phyloP scores from a whole-genome alignment of 1,139 yeast species.

The Suhomyces chickasaworum region DNA sequence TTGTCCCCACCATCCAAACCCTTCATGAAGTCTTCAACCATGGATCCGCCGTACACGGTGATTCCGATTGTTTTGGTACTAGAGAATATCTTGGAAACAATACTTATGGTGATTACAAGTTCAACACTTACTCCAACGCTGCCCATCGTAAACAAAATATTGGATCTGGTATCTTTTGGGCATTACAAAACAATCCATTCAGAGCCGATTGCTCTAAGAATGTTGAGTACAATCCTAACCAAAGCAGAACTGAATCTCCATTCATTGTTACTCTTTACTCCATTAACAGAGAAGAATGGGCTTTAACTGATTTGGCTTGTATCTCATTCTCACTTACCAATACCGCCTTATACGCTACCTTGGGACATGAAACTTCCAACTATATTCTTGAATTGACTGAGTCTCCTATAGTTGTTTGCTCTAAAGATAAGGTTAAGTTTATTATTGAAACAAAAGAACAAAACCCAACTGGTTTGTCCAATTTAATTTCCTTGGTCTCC shows the following conservation, averaged over 20 bases:
- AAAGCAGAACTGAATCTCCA: slow-evolving; percentile 29
- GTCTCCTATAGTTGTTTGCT: slow-evolving; percentile 55
- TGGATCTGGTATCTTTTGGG: slow-evolving; percentile 65
- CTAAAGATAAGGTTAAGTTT: slow-evolving; percentile 48
- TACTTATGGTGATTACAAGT: slow-evolving; percentile 50
- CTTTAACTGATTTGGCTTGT: slow-evolving; percentile 60
- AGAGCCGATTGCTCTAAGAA: slow-evolving; percentile 32
- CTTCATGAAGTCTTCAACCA: slow-evolving; percentile 51
- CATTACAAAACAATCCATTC: slow-evolving; percentile 49
- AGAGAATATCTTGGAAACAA: slow-evolving; percentile 43
- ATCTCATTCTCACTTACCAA: slow-evolving; percentile 51
- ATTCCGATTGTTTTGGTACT: slow-evolving; percentile 53
- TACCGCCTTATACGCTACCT: slow-evolving; percentile 66
- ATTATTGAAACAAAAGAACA: slow-evolving; percentile 40
- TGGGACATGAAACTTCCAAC: slow-evolving; percentile 60
- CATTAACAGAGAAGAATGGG: slow-evolving; percentile 62
- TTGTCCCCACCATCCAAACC: slow-evolving; percentile 56
- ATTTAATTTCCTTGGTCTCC: slow-evolving; percentile 40
- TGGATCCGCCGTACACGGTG: slow-evolving; percentile 37
- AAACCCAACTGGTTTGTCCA: slow-evolving; percentile 22
- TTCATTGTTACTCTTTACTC: slow-evolving; percentile 59
- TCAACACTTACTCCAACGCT: slow-evolving; percentile 46
- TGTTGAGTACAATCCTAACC: slow-evolving; percentile 23
- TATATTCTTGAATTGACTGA: slow-evolving; percentile 60
- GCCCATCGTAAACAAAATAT: slow-evolving; percentile 47